Base-by-base conservation (phyloP, 2,329 filamentous ascomycete species). In the Pseudocercospora musae region DNA sequence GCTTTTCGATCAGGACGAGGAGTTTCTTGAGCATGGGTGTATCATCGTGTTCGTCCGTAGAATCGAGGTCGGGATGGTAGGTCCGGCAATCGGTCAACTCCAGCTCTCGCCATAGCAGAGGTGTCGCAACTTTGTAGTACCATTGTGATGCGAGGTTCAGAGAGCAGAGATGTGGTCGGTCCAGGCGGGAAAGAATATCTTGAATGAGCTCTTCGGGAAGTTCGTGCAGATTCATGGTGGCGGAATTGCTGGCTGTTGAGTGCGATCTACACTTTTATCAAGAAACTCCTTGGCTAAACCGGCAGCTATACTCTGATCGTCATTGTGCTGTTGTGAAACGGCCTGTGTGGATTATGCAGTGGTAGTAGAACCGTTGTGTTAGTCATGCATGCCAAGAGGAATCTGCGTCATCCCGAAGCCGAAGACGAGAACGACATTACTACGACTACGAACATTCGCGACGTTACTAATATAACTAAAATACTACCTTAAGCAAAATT, bases 201-300 rank as follows among this genome's bases (percentile, higher is more conserved):
- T 77, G 73, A 9, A 80, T 65, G 1, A 81, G 72, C 65, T 81
- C 79, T 37, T 75, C 73, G 1, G 79, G 79, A 2, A 81, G 75
- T 44, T 29, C 27, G 18, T 61, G 58, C 27, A 64, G 62, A 4
- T 37, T 54, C 49, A 52, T 52, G 20, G 49, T 52, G 23, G 49
- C 13, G 18, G 44, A 21, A 25, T 40, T 18, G 13, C 15, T 15
- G 15, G 15, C 33, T 37, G 13, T 37, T n/a, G 29, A 31, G 10
- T 10, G 29, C 29, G 10, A 31, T 31, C 29, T 31, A 9, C 13
- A 31, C 13, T 2, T n/a, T n/a, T n/a, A n/a, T n/a, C 29, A 31
- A 31, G 4, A 11, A 31, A 11, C 29, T 31, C 29, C 29, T 31
- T 31, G 9, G 29, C 8, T 2, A 11, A 31, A 11, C 1, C 10